These are phyloP conservation scores for Candida multigemmis DNA, from an alignment of 805 yeast genomes.

Conservation along the genomic window DNA sequence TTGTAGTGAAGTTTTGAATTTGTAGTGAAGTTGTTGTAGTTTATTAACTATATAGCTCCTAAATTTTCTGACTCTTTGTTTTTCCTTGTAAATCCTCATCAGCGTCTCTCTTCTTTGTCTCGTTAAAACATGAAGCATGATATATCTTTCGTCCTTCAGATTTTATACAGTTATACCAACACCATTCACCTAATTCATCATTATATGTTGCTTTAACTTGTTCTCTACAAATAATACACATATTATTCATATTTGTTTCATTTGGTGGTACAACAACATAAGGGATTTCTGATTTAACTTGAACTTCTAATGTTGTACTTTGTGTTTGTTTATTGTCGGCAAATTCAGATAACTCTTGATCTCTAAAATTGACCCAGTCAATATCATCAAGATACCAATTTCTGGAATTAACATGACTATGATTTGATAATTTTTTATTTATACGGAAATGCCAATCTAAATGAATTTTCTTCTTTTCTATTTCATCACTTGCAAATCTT, in stretches of 20 bases:
- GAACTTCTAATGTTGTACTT: too few relatives aligned
- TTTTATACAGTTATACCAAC: slow-evolving; percentile 30
- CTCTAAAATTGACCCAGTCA: slow-evolving; percentile 69
- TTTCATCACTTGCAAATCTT: slow-evolving; percentile 56
- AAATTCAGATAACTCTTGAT: slow-evolving; percentile 41
- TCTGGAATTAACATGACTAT: slow-evolving; percentile 53
- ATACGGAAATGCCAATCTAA: slow-evolving; percentile 95
- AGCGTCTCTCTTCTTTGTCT: slow-evolving; percentile 24
- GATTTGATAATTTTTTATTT: slow-evolving; percentile 52
- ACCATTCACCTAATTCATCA: slow-evolving; percentile 38
- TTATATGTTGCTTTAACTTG: slow-evolving; percentile 33
- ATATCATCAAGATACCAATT: slow-evolving; percentile 72
- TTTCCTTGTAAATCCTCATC: slow-evolving; percentile 13
- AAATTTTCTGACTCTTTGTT: slow-evolving; percentile 15
- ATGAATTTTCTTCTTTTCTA: slow-evolving; percentile 51
- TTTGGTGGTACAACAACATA: slow-evolving; percentile 63
- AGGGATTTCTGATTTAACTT: slow-evolving; percentile 6
- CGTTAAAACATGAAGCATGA: slow-evolving; percentile 30
- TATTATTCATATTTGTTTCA: slow-evolving; percentile 42
- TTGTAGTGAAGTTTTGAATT: neutral
- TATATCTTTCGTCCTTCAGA: slow-evolving; percentile 33
- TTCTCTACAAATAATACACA: slow-evolving; percentile 34
- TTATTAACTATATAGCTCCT: slow-evolving; percentile 1
- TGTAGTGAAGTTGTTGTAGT: neutral
- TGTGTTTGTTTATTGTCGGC: slow-evolving; percentile 7